Evolutionary conservation across 179 eudicot species (phyloP).

Genomic region (Pouteria campechiana): DNA sequence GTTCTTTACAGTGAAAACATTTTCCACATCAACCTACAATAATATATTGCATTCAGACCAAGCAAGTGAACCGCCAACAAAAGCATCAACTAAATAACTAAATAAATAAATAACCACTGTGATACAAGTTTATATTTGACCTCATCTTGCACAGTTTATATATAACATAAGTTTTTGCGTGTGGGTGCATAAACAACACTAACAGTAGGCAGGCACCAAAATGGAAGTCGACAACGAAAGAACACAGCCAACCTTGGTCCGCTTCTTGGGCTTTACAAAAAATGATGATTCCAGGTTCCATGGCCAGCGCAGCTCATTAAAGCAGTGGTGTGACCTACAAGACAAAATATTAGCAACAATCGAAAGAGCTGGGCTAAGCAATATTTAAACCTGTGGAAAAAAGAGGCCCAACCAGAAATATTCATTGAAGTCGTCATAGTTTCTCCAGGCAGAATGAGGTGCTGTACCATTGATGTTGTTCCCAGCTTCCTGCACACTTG

Average conservation of each 20-base stretch:
- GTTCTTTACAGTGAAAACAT: too few relatives aligned
- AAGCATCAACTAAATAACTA: too few relatives aligned
- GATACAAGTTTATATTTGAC: too few relatives aligned
- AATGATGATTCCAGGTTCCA: constrained; percentile 68
- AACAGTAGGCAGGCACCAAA: not conserved
- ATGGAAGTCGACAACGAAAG: not conserved
- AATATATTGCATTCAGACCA: too few relatives aligned
- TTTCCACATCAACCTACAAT: too few relatives aligned
- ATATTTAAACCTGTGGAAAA: not conserved
- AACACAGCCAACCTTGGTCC: constrained; percentile 52
- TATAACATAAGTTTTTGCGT: too few relatives aligned
- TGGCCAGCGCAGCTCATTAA: constrained; percentile 97
- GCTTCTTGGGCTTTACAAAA: constrained; percentile 57
- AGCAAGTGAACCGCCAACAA: too few relatives aligned
- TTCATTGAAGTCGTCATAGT: constrained; percentile 97
- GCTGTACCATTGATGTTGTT: constrained; percentile 90
- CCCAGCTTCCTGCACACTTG: constrained; percentile 57
- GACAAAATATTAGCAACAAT: not conserved
- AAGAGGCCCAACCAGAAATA: constrained; percentile 66
- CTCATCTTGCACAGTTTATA: too few relatives aligned
- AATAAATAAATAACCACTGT: too few relatives aligned
- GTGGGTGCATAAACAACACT: too few relatives aligned
- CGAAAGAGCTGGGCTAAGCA: not conserved
- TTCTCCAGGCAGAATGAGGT: constrained; percentile 99
- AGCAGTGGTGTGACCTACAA: constrained; percentile 77